These are phyloP conservation scores for Ogataea siamensis DNA, from an alignment of 805 yeast species.

Conservation along the genomic window DNA sequence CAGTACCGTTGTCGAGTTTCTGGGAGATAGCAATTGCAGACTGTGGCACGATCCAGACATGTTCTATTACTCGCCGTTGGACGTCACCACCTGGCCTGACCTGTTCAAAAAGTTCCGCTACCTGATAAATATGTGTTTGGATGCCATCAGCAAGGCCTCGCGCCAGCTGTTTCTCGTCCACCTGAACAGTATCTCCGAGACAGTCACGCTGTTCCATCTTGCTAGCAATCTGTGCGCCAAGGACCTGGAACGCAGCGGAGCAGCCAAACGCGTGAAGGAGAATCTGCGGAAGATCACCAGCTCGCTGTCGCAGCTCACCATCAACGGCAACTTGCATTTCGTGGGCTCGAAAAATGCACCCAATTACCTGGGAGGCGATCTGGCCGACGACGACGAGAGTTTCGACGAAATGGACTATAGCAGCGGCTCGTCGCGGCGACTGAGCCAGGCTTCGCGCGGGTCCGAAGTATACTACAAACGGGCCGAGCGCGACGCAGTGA, in stretches of 20 bases:
- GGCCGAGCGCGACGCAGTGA: slow-evolving; percentile 24
- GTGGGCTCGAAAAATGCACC: slow-evolving; percentile 31
- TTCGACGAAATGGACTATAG: slow-evolving; percentile 1
- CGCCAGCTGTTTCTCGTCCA: slow-evolving; percentile 52
- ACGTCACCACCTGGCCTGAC: slow-evolving; percentile 59
- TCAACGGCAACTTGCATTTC: slow-evolving; percentile 63
- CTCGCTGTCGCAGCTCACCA: slow-evolving; percentile 59
- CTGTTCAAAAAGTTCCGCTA: slow-evolving; percentile 47
- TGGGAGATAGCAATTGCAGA: slow-evolving; percentile 16
- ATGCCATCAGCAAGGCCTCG: slow-evolving; percentile 50
- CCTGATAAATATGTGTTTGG: slow-evolving; percentile 47
- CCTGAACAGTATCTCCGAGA: slow-evolving; percentile 50
- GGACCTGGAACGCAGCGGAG: slow-evolving; percentile 47
- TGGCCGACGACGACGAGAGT: slow-evolving; percentile 4
- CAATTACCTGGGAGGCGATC: slow-evolving; percentile 24
- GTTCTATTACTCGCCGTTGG: slow-evolving; percentile 60
- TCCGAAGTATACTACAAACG: slow-evolving; percentile 21
- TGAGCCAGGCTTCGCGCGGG: slow-evolving; percentile 11
- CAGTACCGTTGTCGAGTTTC: slow-evolving; percentile 12
- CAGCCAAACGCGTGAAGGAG: slow-evolving; percentile 46
- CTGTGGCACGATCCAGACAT: slow-evolving; percentile 34
- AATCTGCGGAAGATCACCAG: slow-evolving; percentile 51
- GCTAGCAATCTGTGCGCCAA: slow-evolving; percentile 53
- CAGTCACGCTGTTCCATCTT: slow-evolving; percentile 52
- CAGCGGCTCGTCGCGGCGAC: slow-evolving; percentile 3